Evolutionary conservation across 495 filamentous ascomycete genomes (phyloP), one percentile per base, ranked within the genome.

Genomic region (Lasiosphaeria ovina): DNA sequence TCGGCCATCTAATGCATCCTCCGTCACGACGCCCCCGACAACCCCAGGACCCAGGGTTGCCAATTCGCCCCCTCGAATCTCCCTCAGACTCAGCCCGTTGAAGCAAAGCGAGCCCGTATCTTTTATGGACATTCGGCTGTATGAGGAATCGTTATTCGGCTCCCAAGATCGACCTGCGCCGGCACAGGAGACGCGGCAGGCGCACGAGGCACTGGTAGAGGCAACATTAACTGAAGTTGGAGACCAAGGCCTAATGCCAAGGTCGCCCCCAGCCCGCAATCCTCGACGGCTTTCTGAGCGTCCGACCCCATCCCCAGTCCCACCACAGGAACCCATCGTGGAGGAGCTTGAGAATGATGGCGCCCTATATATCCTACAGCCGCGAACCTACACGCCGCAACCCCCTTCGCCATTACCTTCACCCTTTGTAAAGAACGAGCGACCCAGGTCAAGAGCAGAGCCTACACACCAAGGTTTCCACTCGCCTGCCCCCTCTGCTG

Each of bases 301-400:
- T 17, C 68, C 69, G 44, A 44, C 59, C 24, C 51, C 56, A 33
- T 54, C 51, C 12, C 42, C 69, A 48, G 48, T 59, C 24, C 51
- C 56, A 33, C 57, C 51, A 12, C 42, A 59, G 11, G 61, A 67
- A 4, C 40, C 53, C 5, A 53, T 61, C 11, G 38, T 33, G 36
- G 32, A 50, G 32, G 48, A 58, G 33, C 40, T 60, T 8, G 58
- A 66, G 1, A 70, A 72, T 33, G 72, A 74, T 48, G 67, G 71
- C 11, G 66, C 72, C 0, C 58, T 81, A 12, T 81, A 76, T 60
- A 74, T 83, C 16, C 63, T 84, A 40, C 78, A 82, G 56, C 81
- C 81, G 11, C 74, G 75, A 54, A 83, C 80, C 1, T 84, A 83
- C 62, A 83, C 77, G 8, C 82, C 82, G 0, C 72, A 76, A 36